A percentile compares a stretch with the other conserved stretches of the same genome.
phyloP scores from a whole-genome alignment of 768 basidiomycete genomes.

The Sistotremastrum niveocremeum region DNA sequence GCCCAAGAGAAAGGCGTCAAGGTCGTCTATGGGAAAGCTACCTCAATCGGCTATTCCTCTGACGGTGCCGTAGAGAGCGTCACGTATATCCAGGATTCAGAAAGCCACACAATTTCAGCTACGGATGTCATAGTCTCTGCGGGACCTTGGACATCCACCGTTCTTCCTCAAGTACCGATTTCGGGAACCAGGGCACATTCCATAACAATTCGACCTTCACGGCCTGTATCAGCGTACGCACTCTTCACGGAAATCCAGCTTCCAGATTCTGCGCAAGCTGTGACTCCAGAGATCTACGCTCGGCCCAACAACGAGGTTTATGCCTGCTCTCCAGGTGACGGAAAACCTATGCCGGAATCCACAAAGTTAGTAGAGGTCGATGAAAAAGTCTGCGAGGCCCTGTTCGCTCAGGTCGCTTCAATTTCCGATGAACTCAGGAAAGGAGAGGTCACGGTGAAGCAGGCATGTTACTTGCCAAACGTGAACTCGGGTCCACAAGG shows the following conservation, averaged over 20 bases:
- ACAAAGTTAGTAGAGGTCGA: slow-evolving; percentile 65
- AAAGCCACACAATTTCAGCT: slow-evolving; percentile 30
- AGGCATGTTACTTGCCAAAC: slow-evolving; percentile 72
- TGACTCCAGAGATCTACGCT: slow-evolving; percentile 58
- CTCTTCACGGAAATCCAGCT: slow-evolving; percentile 68
- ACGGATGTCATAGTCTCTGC: slow-evolving; percentile 65
- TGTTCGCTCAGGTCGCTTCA: slow-evolving; percentile 42
- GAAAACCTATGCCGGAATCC: slow-evolving; percentile 47
- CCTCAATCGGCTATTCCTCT: slow-evolving; percentile 6
- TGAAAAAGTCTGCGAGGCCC: slow-evolving; percentile 35
- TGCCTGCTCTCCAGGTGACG: slow-evolving; percentile 71
- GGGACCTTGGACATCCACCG: slow-evolving; percentile 72
- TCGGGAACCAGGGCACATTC: slow-evolving; percentile 59
- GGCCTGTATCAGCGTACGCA: slow-evolving; percentile 53
- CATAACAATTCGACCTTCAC: slow-evolving; percentile 42
- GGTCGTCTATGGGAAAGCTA: slow-evolving; percentile 33
- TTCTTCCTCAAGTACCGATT: slow-evolving; percentile 46
- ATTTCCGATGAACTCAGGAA: slow-evolving; percentile 45
- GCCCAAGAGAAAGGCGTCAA: slow-evolving; percentile 40
- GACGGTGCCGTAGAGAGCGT: slow-evolving; percentile 23
- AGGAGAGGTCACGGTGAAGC: slow-evolving; percentile 37
- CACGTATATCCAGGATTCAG: slow-evolving; percentile 16
- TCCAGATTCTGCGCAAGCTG: slow-evolving; percentile 16
- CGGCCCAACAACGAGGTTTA: slow-evolving; percentile 59
- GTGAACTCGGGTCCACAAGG: slow-evolving; percentile 32